These are phyloP conservation scores for Brassica incana DNA, from an alignment of 345 rosid genomes.

Conservation along the genomic window DNA sequence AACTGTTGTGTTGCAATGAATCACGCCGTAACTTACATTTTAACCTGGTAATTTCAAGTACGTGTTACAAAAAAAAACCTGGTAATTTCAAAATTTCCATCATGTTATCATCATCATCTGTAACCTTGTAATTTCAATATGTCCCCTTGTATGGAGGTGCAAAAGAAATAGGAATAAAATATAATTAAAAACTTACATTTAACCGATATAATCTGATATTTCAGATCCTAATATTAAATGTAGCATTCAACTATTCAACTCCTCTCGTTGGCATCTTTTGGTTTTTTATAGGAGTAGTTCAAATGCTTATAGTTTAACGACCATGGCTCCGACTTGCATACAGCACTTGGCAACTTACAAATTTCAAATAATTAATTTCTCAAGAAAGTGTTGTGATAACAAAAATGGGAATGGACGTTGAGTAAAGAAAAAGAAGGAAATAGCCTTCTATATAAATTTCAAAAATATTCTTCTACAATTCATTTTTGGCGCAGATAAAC, in stretches of 20 bases:
- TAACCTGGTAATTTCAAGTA: not conserved
- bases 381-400: conserved; percentile 10
- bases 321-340: not conserved
- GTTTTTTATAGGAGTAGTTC: not conserved
- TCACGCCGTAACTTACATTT: not conserved
- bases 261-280: not conserved
- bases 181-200: not conserved
- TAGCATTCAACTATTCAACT: not conserved
- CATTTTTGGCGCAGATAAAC: conserved; percentile 3
- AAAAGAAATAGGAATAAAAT: not conserved
- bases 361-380: not conserved
- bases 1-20: not conserved
- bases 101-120: not conserved
- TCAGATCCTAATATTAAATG: not conserved
- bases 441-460: not conserved
- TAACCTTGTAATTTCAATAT: not conserved
- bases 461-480: not conserved
- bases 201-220: not conserved
- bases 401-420: not conserved
- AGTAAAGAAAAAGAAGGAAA: not conserved
- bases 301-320: not conserved
- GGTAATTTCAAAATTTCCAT: not conserved
- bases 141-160: not conserved
- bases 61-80: not conserved
- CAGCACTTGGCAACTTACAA: not conserved